These are phyloP conservation scores for Leccinum subgranulosum DNA, from an alignment of 768 basidiomycete species.

Conservation along the genomic window DNA sequence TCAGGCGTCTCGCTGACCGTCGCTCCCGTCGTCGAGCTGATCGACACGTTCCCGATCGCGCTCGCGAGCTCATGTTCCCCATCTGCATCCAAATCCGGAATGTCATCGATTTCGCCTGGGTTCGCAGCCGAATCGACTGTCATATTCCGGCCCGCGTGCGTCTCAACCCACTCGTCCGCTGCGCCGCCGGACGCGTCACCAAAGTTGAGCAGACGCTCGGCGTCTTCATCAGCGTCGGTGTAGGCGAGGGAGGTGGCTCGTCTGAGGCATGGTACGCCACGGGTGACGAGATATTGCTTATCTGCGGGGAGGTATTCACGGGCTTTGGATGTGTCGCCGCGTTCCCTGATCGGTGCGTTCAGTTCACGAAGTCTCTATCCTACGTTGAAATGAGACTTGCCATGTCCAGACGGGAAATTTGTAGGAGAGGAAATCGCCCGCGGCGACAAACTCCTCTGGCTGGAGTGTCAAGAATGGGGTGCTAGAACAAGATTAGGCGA, in stretches of 20 bases:
- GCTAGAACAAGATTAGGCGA: constrained; percentile 1
- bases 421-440: constrained; percentile 95
- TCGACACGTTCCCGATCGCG: constrained; percentile 44
- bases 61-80: constrained; percentile 44
- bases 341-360: constrained; percentile 61
- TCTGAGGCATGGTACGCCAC: constrained; percentile 95
- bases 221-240: constrained; percentile 95
- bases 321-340: constrained; percentile 79
- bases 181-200: constrained; percentile 56
- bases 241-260: constrained; percentile 90
- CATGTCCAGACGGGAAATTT: constrained; percentile 99
- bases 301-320: constrained; percentile 92
- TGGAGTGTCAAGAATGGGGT: constrained; percentile 10
- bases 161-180: constrained; percentile 97
- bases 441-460: constrained; percentile 95
- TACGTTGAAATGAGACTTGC: constrained; percentile 41
- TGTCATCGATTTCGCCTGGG: constrained; percentile 73
- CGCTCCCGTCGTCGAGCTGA: constrained; percentile 35
- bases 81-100: constrained; percentile 85
- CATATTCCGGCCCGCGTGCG: constrained; percentile 77
- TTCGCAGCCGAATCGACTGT: constrained; percentile 52
- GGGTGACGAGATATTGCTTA: constrained; percentile 95
- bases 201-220: constrained; percentile 86
- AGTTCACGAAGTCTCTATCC: not conserved
- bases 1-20: constrained; percentile 69